Evolutionary conservation across 2,329 filamentous ascomycete genomes (phyloP).

Genomic region (Torrubiellomyces zombiae): DNA sequence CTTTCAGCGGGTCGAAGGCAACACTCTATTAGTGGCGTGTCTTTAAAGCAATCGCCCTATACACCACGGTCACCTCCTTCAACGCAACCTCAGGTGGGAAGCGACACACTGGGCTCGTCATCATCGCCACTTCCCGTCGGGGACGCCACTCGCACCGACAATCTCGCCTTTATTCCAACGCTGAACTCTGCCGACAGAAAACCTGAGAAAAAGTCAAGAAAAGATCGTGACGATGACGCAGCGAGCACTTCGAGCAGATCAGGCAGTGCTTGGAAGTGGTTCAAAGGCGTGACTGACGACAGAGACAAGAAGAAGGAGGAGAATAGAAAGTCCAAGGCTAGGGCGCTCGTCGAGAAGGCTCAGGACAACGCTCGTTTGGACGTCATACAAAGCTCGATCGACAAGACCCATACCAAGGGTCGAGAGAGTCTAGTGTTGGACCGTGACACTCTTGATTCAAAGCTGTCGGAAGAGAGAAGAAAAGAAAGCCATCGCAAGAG

Average conservation of each 20-base stretch:
- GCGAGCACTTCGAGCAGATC: slow-evolving; percentile 55
- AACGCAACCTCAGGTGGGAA: slow-evolving; percentile 9
- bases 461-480: slow-evolving; percentile 65
- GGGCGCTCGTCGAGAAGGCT: slow-evolving; percentile 34
- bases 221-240: slow-evolving; percentile 47
- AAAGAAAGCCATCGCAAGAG: slow-evolving; percentile 64
- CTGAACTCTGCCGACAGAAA: slow-evolving; percentile 54
- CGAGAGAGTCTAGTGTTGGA: slow-evolving; percentile 77
- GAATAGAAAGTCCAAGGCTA: slow-evolving; percentile 50
- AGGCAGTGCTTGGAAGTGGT: slow-evolving; percentile 52
- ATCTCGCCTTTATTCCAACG: slow-evolving; percentile 65
- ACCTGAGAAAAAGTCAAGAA: slow-evolving; percentile 57
- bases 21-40: background rate
- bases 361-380: slow-evolving; percentile 76
- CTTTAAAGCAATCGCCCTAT: slow-evolving; percentile 4
- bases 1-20: slow-evolving; percentile 30
- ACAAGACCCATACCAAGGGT: slow-evolving; percentile 44
- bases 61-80: slow-evolving; percentile 3
- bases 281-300: slow-evolving; percentile 61
- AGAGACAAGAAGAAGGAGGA: slow-evolving; percentile 45
- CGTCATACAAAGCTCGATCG: slow-evolving; percentile 74
- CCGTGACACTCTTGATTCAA: slow-evolving; percentile 53
- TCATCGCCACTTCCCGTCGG: slow-evolving; percentile 54
- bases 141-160: slow-evolving; percentile 52
- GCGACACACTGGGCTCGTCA: slow-evolving; percentile 12